Percentiles rank a stretch among this genome's conserved stretches.
Conservation (phyloP, 257 asterid species). For the Rhazya stricta region DNA sequence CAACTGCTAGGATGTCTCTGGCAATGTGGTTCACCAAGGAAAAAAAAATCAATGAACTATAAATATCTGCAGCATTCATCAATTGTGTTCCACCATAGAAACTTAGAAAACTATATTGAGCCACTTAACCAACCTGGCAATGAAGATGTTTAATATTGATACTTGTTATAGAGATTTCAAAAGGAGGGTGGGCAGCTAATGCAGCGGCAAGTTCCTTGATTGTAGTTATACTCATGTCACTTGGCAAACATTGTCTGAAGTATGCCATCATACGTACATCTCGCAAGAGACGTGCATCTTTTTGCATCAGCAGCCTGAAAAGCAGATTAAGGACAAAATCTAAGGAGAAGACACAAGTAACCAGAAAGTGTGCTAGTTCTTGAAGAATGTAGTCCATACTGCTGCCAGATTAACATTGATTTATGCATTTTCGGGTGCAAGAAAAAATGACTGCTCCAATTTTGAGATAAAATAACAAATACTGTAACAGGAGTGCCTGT, state of each 20-base stretch:
- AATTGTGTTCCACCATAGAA: background rate
- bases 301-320: slow-evolving; percentile 56
- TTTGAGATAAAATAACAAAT: background rate
- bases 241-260: slow-evolving; percentile 86
- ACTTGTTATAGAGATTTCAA: slow-evolving; percentile 58
- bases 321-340: slow-evolving; percentile 18
- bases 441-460: background rate
- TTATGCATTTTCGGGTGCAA: background rate
- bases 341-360: slow-evolving; percentile 11
- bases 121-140: slow-evolving; percentile 60
- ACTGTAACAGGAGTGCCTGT: background rate
- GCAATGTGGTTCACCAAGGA: background rate
- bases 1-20: background rate
- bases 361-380: background rate
- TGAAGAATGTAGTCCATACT: background rate
- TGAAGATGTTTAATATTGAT: slow-evolving; percentile 70
- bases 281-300: slow-evolving; percentile 60
- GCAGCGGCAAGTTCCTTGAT: slow-evolving; percentile 83
- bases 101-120: slow-evolving; percentile 5
- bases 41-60: background rate
- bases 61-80: background rate
- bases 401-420: background rate
- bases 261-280: slow-evolving; percentile 76
- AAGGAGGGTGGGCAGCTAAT: slow-evolving; percentile 76
- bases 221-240: slow-evolving; percentile 46